Conservation (phyloP, 1,284 basidiomycete species). For the Ustilago crameri region DNA sequence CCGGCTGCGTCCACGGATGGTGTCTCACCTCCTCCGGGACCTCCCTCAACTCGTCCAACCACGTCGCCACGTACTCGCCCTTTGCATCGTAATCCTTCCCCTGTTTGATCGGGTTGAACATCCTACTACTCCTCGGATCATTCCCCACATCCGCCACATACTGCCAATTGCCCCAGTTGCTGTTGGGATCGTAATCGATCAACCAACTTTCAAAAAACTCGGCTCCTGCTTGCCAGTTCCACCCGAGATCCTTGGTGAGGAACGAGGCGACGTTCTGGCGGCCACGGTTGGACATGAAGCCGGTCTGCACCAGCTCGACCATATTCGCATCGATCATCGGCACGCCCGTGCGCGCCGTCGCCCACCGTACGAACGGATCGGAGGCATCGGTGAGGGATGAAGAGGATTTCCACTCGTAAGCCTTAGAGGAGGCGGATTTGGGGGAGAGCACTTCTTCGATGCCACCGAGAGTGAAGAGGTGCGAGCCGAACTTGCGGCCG, state of each 20-base stretch:
- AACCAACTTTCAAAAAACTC: constrained; percentile 58
- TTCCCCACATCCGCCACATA: constrained; percentile 64
- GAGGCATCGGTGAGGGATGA: constrained; percentile 22
- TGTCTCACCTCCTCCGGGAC: constrained; percentile 29
- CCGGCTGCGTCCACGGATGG: constrained; percentile 52
- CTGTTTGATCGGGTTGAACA: constrained; percentile 64
- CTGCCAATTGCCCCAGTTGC: constrained; percentile 60
- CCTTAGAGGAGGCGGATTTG: constrained; percentile 37
- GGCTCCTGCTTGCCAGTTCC: constrained; percentile 58
- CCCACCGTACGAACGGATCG: constrained; percentile 55
- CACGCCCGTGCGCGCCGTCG: constrained; percentile 48
- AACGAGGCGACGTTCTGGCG: constrained; percentile 60
- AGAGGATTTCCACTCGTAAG: constrained; percentile 52
- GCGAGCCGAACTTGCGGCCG: constrained; percentile 51
- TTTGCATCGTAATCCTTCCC: constrained; percentile 56
- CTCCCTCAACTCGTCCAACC: constrained; percentile 37
- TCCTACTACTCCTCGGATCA: constrained; percentile 56
- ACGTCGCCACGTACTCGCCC: constrained; percentile 53
- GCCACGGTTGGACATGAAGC: constrained; percentile 72
- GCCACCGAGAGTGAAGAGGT: constrained; percentile 56
- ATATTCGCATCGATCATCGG: constrained; percentile 64
- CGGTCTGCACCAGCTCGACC: constrained; percentile 59
- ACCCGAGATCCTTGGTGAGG: constrained; percentile 59
- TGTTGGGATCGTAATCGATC: constrained; percentile 56
- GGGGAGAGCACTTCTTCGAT: constrained; percentile 52